Evolutionary conservation across 1,284 basidiomycete species (phyloP).

Genomic region (Meira miltonrushii): DNA sequence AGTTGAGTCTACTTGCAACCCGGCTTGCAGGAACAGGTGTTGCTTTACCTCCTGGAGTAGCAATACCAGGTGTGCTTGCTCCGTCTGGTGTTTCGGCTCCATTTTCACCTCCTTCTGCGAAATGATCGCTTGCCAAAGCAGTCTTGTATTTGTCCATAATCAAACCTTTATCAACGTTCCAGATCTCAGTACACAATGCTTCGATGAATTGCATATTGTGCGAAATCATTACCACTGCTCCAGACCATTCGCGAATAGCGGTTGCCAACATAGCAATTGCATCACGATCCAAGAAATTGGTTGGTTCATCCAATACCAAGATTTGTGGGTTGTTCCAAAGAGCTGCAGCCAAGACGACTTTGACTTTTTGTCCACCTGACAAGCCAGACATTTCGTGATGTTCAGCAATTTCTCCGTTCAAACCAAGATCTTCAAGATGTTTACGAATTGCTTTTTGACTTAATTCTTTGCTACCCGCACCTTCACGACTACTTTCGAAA

Average conservation of each 20-base stretch:
- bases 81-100: conserved; percentile 65
- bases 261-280: conserved; percentile 85
- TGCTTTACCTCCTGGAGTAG: conserved; percentile 50
- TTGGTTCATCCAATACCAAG: conserved; percentile 62
- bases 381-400: conserved; percentile 49
- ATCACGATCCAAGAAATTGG: conserved; percentile 70
- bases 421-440: conserved; percentile 66
- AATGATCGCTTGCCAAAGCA: conserved; percentile 72
- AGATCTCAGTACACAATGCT: conserved; percentile 59
- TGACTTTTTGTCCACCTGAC: conserved; percentile 78
- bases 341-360: conserved; percentile 60
- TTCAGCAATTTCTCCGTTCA: conserved; percentile 63
- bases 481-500: conserved; percentile 75
- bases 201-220: conserved; percentile 64
- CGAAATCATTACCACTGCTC: conserved; percentile 94
- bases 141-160: conserved; percentile 83
- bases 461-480: conserved; percentile 64
- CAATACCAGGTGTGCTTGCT: conserved; percentile 61
- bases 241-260: conserved; percentile 92
- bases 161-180: conserved; percentile 64
- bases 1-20: conserved; percentile 49
- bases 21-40: conserved; percentile 54
- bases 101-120: conserved; percentile 55
- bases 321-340: conserved; percentile 52
- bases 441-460: conserved; percentile 50